Base-by-base conservation (phyloP, 768 basidiomycete species). In the Megacollybia marginata region DNA sequence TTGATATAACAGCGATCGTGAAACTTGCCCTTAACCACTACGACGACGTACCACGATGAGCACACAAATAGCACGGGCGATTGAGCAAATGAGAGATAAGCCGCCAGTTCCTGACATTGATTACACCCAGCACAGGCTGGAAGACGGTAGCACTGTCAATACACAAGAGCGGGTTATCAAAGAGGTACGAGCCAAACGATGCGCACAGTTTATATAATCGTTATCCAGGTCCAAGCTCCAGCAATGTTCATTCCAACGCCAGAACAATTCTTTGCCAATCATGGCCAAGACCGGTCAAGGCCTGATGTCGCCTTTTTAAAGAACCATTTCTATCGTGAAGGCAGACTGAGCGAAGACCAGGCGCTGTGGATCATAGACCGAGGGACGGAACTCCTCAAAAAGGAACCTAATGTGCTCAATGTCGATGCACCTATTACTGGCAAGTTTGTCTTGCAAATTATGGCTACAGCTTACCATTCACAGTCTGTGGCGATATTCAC, bases 381-480 rank as follows among this genome's bases (percentile, higher is more conserved):
- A 67, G 88, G 80, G n/a, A 85, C 88, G 0, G 88, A 92, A 55
- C 55, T 98, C 18, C 71, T 99, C 59, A 79, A 79, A 54, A 68
- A 76, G 45, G 96, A 99, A 69, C 80, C 88, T 12, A 98, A 98
- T 63, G 78, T 99, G 54, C 73, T 99, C 48, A 80, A 85, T 52
- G 93, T 99, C 48, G 96, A 98, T 68, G 94, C 94, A 19, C 96
- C 96, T 40, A 94, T 99, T 65, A 99, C 95, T 50, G 92, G 94
- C 94, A 54, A 52, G 78, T 64, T 18, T 48, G 28, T 33, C 36
- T 55, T 56, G 44, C 43, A 48, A 55, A 40, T 16, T 10, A 4
- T 11, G 33, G 16, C 20, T 53, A 9, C 40, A n/a, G 23, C 33
- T 18, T 42, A 18, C 18, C n/a, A 6, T 12, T 42, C 19, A 18